These are phyloP conservation scores for Talaromyces sp. DNA, from an alignment of 2,329 filamentous ascomycete species.

Conservation along the genomic window DNA sequence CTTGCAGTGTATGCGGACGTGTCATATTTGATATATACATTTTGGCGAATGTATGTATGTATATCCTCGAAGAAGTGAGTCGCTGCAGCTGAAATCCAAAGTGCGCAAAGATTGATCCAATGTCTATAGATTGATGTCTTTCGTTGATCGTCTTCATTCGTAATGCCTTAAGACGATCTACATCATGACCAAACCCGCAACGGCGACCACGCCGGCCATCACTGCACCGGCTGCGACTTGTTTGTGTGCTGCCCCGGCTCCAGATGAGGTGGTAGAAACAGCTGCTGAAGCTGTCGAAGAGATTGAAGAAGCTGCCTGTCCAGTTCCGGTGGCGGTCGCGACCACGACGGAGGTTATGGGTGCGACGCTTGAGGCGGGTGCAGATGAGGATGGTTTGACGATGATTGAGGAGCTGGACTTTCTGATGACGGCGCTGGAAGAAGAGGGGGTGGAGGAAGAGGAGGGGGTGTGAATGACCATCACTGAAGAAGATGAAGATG, in stretches of 20 bases:
- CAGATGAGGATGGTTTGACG: slow-evolving; percentile 11
- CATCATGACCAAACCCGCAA: slow-evolving; percentile 33
- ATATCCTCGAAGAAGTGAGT: neutral
- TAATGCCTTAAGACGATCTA: slow-evolving; percentile 22
- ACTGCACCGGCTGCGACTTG: slow-evolving; percentile 26
- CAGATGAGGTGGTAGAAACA: slow-evolving; percentile 20
- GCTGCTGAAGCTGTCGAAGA: slow-evolving; percentile 16
- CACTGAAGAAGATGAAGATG: slow-evolving; percentile 1
- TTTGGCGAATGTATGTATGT: neutral
- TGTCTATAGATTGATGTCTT: neutral
- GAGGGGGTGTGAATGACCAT: neutral
- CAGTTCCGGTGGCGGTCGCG: neutral
- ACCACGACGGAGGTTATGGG: slow-evolving; percentile 4
- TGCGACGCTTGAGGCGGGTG: neutral
- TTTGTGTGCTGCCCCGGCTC: slow-evolving; percentile 17
- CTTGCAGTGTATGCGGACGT: neutral
- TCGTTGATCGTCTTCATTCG: slow-evolving; percentile 4
- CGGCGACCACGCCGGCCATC: slow-evolving; percentile 30
- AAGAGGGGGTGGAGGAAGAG: neutral
- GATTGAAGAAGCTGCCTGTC: neutral
- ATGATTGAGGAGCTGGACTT: slow-evolving; percentile 11
- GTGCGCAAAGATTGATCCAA: neutral
- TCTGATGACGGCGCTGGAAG: slow-evolving; percentile 8
- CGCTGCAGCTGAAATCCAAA: neutral
- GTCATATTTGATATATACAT: neutral